phyloP scores from a whole-genome alignment of 768 basidiomycete genomes.

The Podaxis pistillaris region DNA sequence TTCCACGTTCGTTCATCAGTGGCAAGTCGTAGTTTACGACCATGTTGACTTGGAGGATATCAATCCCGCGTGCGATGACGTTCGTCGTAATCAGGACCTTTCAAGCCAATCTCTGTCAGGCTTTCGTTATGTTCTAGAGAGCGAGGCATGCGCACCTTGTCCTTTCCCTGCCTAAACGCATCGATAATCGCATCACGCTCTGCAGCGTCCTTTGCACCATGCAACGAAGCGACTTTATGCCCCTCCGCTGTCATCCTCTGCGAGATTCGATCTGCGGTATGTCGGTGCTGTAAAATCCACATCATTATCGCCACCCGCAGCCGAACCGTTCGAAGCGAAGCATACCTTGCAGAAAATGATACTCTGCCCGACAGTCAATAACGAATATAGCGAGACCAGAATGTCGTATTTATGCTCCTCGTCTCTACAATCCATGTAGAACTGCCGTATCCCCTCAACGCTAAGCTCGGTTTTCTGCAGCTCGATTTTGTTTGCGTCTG shows the following conservation, averaged over 20 bases:
- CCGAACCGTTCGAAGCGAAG: slow-evolving; percentile 3
- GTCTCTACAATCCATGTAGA: slow-evolving; percentile 92
- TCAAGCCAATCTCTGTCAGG: neutral
- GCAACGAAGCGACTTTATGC: slow-evolving; percentile 94
- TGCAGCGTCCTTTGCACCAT: slow-evolving; percentile 87
- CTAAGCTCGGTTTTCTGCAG: slow-evolving; percentile 91
- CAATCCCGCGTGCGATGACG: slow-evolving; percentile 97
- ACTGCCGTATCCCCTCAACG: slow-evolving; percentile 92
- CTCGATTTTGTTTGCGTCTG: slow-evolving; percentile 94
- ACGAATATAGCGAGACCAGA: slow-evolving; percentile 82
- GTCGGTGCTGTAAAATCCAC: slow-evolving; percentile 59
- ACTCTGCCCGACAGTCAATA: slow-evolving; percentile 94
- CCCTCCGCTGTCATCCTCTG: slow-evolving; percentile 89
- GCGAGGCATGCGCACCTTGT: slow-evolving; percentile 61
- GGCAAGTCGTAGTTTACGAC: slow-evolving; percentile 99
- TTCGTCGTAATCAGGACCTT: slow-evolving; percentile 93
- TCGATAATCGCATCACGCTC: slow-evolving; percentile 95
- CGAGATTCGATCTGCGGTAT: slow-evolving; percentile 91
- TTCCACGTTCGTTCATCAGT: slow-evolving; percentile 70
- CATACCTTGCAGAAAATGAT: slow-evolving; percentile 96
- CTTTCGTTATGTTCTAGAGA: neutral
- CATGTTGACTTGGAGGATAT: slow-evolving; percentile 99
- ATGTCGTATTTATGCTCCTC: slow-evolving; percentile 96
- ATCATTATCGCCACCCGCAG: neutral
- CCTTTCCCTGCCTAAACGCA: slow-evolving; percentile 91